Evolutionary conservation across 495 filamentous ascomycete genomes (phyloP), one percentile per base, ranked within the genome.

Genomic region (Penicillium subrubescens): DNA sequence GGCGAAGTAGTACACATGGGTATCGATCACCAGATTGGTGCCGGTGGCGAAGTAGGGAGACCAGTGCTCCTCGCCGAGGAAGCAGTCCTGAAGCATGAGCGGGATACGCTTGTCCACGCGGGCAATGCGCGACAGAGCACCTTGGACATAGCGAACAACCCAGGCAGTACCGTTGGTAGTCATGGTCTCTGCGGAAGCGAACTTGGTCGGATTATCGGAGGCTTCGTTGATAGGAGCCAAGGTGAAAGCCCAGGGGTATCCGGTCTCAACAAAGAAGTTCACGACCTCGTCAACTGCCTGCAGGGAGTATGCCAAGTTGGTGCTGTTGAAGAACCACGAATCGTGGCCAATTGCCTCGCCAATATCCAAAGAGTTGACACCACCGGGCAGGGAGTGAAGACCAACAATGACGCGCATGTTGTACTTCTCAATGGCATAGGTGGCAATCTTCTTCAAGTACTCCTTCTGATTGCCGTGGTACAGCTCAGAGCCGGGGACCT

Each of bases 321-420:
- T 71, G 33, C 62, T 57, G 60, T 73, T 71, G 44, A 66, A 58
- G 64, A 67, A 73, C 71, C 68, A 71, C 3, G 52, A 62, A 25
- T 60, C 68, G 46, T 71, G 66, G 0, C 66, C 68, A 10, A 55
- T 59, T 4, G 64, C 66, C 51, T 73, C 71, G 21, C 71, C 71
- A 12, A 69, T 69, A n/a, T 60, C 59, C 12, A 69, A 57, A 15
- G 64, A 62, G 43, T 71, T 73, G 23, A 64, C 56, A 21, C 68
- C 71, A 10, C 68, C 68, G 12, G 68, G 71, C n/a, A 73, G 68
- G 5, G 66, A 71, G 62, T 73, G 71, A 15, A 69, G 52, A 35
- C 70, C 71, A 29, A 73, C 43, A 21, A 73, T 66, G 17, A 73
- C 60, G 37, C 70, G 71, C 71, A 71, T 73, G 33, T 60, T 65